Conservation (phyloP, 192 early-diverging fungal genomes). For the Coemansia sp. region DNA sequence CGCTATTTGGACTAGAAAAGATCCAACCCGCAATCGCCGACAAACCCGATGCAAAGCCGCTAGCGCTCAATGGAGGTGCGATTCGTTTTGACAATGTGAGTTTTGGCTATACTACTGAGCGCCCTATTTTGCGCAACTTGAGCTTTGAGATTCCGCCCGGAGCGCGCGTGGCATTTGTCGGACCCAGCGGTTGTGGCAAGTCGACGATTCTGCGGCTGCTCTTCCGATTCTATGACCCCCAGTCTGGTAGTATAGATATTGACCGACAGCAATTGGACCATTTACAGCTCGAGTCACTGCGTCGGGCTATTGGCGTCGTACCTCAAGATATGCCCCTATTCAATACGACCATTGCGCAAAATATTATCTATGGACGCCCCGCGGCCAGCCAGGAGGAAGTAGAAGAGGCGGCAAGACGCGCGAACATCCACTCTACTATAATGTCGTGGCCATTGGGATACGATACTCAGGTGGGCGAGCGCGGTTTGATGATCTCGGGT, state of each 20-base stretch:
- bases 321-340: constrained; percentile 92
- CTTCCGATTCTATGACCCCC: constrained; percentile 93
- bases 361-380: constrained; percentile 87
- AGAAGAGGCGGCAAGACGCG: constrained; percentile 56
- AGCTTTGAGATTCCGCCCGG: constrained; percentile 85
- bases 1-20: constrained; percentile 85
- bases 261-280: constrained; percentile 82
- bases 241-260: constrained; percentile 73
- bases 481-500: constrained; percentile 70
- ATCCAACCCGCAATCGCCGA: constrained; percentile 59
- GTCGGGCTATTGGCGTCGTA: constrained; percentile 80
- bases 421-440: constrained; percentile 65
- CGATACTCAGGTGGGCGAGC: constrained; percentile 69
- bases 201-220: constrained; percentile 81
- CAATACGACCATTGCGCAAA: constrained; percentile 89
- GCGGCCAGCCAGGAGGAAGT: constrained; percentile 63
- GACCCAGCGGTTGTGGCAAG: constrained; percentile 92
- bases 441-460: constrained; percentile 59
- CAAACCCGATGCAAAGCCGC: constrained; percentile 56
- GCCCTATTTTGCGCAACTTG: constrained; percentile 70
- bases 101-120: constrained; percentile 84
- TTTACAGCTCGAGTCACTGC: constrained; percentile 77
- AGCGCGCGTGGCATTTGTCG: constrained; percentile 87
- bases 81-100: constrained; percentile 84
- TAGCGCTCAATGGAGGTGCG: constrained; percentile 64